Base-by-base conservation (phyloP, 768 basidiomycete species). In the Lentinula raphanica region DNA sequence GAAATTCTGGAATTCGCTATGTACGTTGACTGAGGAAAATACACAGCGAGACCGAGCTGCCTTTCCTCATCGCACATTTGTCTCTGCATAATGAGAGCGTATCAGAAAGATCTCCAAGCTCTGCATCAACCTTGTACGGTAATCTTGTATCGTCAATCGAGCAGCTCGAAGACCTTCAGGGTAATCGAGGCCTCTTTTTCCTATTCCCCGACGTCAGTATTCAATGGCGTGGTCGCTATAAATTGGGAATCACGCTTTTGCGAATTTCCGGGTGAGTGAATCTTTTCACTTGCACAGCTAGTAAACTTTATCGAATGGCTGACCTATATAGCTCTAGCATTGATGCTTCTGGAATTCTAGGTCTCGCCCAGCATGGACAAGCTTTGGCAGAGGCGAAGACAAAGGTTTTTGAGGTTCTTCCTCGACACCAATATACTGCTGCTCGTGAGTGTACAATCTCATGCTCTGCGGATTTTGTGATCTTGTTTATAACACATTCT, bases 181-280 rank as follows among this genome's bases (percentile, higher is more conserved):
- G 91, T 58, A 84, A 87, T 50, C 77, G 79, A 65, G 89, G 93
- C n/a, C 75, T 91, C 45, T 94, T 90, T 70, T 94, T 97, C 65
- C 72, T 94, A 55, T 97, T 95, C 66, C 87, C 94, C 6, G 94
- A 97, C 71, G 91, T 92, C 65, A 92, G 91, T 68, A 84, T 96
- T 58, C 82, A 91, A 17, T 82, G 81, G 75, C 78, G 82, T 25
- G 94, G 94, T 7, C 80, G 78, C 17, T 97, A 87, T 73, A 82
- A 84, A 66, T 77, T 95, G 56, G 82, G 85, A 53, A 79, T 93
- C 56, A 85, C 81, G 50, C 77, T 95, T 53, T 76, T 91, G 70
- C 81, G 82, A 66, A 82, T 91, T 65, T 86, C 86, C 64, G 84
- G 82, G 93, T 86, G 75, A 80, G 86, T 76, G 46, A 32, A 58